Evolutionary conservation across 495 filamentous ascomycete genomes (phyloP).

Genomic region (Neurospora pannonica): DNA sequence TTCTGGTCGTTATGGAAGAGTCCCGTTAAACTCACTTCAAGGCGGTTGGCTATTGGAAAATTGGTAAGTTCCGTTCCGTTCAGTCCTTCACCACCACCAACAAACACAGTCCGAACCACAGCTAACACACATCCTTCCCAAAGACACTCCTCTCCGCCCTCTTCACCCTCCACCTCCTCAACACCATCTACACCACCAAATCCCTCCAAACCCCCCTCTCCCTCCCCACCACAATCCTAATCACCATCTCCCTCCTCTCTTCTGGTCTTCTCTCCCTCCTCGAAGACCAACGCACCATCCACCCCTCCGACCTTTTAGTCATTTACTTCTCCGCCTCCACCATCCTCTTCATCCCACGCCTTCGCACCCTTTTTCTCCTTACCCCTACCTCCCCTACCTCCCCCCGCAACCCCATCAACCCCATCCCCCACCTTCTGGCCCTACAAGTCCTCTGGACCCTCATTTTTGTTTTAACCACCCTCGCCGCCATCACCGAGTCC

Average conservation of each 20-base stretch:
- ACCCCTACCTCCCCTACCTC: background rate
- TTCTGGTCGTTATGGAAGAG: slow-evolving; percentile 14
- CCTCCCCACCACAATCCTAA: slow-evolving; percentile 11
- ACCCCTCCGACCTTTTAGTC: slow-evolving; percentile 24
- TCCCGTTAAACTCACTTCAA: slow-evolving; percentile 20
- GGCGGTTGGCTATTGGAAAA: slow-evolving; percentile 21
- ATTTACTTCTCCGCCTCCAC: slow-evolving; percentile 22
- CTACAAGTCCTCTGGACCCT: slow-evolving; percentile 4
- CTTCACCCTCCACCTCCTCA: slow-evolving; percentile 20
- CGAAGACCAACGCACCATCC: slow-evolving; percentile 25
- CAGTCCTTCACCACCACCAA: background rate
- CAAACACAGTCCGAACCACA: background rate
- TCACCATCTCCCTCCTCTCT: slow-evolving; percentile 1
- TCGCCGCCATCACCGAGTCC: slow-evolving; percentile 18
- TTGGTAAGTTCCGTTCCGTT: slow-evolving; percentile 5
- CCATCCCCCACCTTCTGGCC: background rate
- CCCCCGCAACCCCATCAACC: background rate
- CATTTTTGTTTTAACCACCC: background rate
- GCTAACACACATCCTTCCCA: background rate
- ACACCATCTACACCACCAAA: slow-evolving; percentile 12
- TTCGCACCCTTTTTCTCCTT: slow-evolving; percentile 24
- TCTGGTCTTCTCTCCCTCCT: slow-evolving; percentile 19
- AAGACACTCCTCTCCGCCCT: slow-evolving; percentile 4
- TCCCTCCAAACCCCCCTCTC: slow-evolving; percentile 11
- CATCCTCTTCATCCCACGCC: slow-evolving; percentile 16